These are phyloP conservation scores for Glycine tomentella DNA, from an alignment of 306 rosid genomes.

Conservation along the genomic window DNA sequence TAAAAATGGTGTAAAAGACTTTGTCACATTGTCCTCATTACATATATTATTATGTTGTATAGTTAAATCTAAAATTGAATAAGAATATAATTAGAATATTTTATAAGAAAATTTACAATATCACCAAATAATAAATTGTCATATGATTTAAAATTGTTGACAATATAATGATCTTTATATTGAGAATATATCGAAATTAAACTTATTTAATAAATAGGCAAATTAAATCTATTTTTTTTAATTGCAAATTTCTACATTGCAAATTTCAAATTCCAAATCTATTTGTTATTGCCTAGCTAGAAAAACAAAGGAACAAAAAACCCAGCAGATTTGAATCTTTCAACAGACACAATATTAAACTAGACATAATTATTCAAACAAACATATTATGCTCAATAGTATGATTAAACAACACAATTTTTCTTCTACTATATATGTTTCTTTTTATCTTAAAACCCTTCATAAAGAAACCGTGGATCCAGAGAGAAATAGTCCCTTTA, in stretches of 20 bases:
- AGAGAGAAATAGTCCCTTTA: slow-evolving; percentile 45
- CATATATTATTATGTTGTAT: too few species aligned
- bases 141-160: background rate
- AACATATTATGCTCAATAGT: background rate
- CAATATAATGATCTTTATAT: too few species aligned
- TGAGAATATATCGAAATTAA: background rate
- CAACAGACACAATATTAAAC: slow-evolving; percentile 10
- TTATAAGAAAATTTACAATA: too few species aligned
- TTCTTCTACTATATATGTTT: too few species aligned
- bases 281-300: background rate
- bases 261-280: too few species aligned
- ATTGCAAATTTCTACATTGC: background rate
- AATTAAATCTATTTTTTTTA: background rate
- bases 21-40: too few species aligned
- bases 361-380: slow-evolving; percentile 17
- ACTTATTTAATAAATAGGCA: background rate
- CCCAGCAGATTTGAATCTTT: background rate
- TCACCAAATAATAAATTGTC: background rate
- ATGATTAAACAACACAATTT: slow-evolving; percentile 35
- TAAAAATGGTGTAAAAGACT: too few species aligned
- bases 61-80: too few species aligned
- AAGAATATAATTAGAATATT: too few species aligned
- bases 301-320: background rate
- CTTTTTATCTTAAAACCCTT: background rate
- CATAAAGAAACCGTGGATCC: slow-evolving; percentile 37